Evolutionary conservation across 768 basidiomycete species (phyloP), one percentile per base, ranked within the genome.

Genomic region (Trametes meyenii): DNA sequence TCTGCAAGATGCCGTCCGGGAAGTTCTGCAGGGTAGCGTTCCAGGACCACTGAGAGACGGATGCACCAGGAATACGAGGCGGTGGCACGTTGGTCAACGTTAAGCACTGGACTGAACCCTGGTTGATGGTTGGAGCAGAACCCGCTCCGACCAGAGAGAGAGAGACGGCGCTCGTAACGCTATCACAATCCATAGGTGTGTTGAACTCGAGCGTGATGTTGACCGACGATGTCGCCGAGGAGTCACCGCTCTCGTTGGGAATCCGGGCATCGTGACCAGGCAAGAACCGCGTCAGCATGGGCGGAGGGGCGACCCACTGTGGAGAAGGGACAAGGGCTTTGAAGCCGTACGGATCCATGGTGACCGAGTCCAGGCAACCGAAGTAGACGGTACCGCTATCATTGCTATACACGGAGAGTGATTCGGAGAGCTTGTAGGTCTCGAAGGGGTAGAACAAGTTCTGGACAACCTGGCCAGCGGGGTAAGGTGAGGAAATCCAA

Each of bases 231-330:
- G 83, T 85, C 0, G 82, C 83, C 26, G 84, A 85, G 57, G 83
- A 75, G 24, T 81, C 71, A 19, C 80, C 81, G 17, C 73, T 72
- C 23, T 79, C 71, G 23, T 79, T 78, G 35, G 77, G 68, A 40
- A 93, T 76, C 44, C 95, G 89, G 44, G 85, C 80, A 68, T 97
- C 95, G 72, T 97, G 95, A 1, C 95, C 94, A 0, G 95, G 95
- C 2, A 74, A 71, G 74, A 96, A 96, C 55, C 83, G 84, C 17
- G 92, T 92, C 58, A 97, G 72, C 57, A 85, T 83, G 16, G 94
- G 91, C 5, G 78, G 83, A 54, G 90, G 86, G 6, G 84, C 66
- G 6, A 85, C 76, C 92, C 94, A 97, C 64, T 88, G 79, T 0
- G 60, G 67, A 0, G 61, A 42, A 0, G 90, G 91, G 8, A 97